phyloP scores from a whole-genome alignment of 1,284 basidiomycete genomes.

The Sanghuangporus weigelae region DNA sequence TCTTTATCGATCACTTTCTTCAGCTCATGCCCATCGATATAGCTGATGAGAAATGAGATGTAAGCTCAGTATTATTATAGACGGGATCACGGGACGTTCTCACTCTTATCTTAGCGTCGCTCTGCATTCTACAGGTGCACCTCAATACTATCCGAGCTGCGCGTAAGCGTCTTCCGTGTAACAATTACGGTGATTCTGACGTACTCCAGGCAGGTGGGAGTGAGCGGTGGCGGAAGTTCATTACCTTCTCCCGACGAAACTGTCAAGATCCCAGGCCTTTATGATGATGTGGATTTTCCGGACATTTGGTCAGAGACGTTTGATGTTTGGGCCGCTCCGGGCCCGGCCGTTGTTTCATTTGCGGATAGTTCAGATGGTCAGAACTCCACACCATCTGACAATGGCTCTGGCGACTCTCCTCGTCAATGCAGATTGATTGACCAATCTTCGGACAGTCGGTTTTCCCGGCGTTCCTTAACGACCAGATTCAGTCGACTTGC shows the following conservation, averaged over 20 bases:
- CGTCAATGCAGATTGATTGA: background rate
- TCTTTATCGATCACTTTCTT: background rate
- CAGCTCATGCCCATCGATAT: constrained; percentile 8
- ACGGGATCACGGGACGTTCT: constrained; percentile 3
- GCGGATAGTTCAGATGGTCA: constrained; percentile 4
- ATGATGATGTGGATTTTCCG: constrained; percentile 14
- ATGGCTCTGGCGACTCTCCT: background rate
- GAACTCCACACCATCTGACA: background rate
- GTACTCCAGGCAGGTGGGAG: constrained; percentile 30
- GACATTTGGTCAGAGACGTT: constrained; percentile 12
- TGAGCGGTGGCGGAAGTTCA: constrained; percentile 29
- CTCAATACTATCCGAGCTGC: constrained; percentile 30
- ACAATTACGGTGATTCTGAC: background rate
- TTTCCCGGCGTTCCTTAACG: constrained; percentile 4
- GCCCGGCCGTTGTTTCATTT: constrained; percentile 14
- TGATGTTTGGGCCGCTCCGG: constrained; percentile 7
- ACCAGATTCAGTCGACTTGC: background rate
- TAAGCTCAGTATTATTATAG: constrained; percentile 17
- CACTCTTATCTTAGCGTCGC: constrained; percentile 23
- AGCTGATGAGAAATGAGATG: constrained; percentile 35
- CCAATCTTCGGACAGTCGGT: background rate
- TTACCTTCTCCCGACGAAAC: constrained; percentile 23
- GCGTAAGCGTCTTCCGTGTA: constrained; percentile 22
- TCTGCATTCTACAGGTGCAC: constrained; percentile 26
- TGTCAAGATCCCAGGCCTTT: constrained; percentile 14